Evolutionary conservation across 495 filamentous ascomycete species (phyloP), one percentile per base, ranked within the genome.

Genomic region (Lasiosphaeria miniovina): DNA sequence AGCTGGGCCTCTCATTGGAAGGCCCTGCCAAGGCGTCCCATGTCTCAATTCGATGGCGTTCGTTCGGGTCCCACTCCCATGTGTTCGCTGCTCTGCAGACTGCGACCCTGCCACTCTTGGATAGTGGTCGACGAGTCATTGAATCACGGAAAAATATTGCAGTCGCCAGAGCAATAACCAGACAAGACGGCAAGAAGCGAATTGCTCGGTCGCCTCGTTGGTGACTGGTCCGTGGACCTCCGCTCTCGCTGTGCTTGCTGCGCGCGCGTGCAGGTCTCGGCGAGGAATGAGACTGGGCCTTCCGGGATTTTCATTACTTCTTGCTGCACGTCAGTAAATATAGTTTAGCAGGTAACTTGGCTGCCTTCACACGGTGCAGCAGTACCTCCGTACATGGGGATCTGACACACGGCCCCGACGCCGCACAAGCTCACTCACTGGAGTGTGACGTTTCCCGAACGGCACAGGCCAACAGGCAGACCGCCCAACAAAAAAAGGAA

Each of bases 321-420:
- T 46, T 14, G 43, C 43, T 46, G 43, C 43, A 46, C 12, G 43
- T 46, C 15, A 5, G 8, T n/a, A 14, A 4, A 14, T n/a, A 46
- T 5, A 46, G 43, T 2, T 46, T 24, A 24, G 24, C 24, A 41
- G 7, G 38, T 41, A 46, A 2, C 43, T 46, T 46, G 43, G 11
- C 43, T 1, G 43, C 15, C 43, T 46, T 46, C 43, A 46, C 43
- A 46, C 8, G 41, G 43, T 46, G 43, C 2, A 46, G 43, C 12
- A 33, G 52, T 60, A 55, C 49, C 10, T 59, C 50, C 43, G 15
- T 14, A 46, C 4, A 46, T 46, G 43, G 43, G 58, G 58, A 52
- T 61, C 58, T 61, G 58, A 61, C 58, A 55, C 52, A 46, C 43
- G 2, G 2, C 43, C 35, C 52, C 49, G 43, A 46, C 43, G 43